A percentile compares a stretch with the other conserved stretches of the same genome.
Evolutionary conservation across 768 basidiomycete genomes (phyloP).

Genomic region (Suillus occidentalis): DNA sequence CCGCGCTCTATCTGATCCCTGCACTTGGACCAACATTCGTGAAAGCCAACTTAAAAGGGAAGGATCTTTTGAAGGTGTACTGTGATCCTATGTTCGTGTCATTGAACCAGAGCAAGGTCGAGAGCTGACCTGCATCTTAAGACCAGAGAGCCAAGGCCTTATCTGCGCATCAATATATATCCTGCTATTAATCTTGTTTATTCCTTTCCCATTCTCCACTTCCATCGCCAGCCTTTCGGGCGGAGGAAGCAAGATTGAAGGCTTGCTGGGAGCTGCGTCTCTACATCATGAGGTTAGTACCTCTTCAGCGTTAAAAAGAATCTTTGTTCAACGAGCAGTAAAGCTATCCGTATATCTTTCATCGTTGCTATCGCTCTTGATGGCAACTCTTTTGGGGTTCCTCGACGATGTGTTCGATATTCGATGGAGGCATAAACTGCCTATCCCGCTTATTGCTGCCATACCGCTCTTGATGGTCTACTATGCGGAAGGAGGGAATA

Average conservation of each 20-base stretch:
- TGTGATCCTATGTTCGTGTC: conserved; percentile 62
- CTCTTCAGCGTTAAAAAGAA: not conserved
- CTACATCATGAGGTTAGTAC: conserved; percentile 72
- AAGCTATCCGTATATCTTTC: conserved; percentile 93
- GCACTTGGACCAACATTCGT: conserved; percentile 78
- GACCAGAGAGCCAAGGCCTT: conserved; percentile 93
- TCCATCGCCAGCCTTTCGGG: conserved; percentile 50
- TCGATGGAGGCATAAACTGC: conserved; percentile 96
- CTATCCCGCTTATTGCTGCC: conserved; percentile 93
- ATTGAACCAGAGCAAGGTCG: not conserved
- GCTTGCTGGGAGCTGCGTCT: conserved; percentile 43
- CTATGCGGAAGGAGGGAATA: conserved; percentile 91
- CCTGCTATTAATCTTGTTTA: conserved; percentile 83
- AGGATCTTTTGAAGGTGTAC: conserved; percentile 84
- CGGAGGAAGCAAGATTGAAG: conserved; percentile 48
- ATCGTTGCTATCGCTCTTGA: conserved; percentile 85
- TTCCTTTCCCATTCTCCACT: conserved; percentile 91
- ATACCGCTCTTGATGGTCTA: conserved; percentile 96
- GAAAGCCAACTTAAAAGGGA: conserved; percentile 78
- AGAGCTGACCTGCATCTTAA: conserved; percentile 31
- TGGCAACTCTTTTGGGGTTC: conserved; percentile 93
- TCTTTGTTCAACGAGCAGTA: not conserved
- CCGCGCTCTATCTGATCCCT: conserved; percentile 79
- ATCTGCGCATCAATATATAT: conserved; percentile 91
- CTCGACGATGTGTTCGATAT: conserved; percentile 98